Percentiles rank a stretch among this genome's conserved stretches.
Evolutionary conservation across 2,329 filamentous ascomycete genomes (phyloP).

Genomic region (Neoarthrinium moseri): DNA sequence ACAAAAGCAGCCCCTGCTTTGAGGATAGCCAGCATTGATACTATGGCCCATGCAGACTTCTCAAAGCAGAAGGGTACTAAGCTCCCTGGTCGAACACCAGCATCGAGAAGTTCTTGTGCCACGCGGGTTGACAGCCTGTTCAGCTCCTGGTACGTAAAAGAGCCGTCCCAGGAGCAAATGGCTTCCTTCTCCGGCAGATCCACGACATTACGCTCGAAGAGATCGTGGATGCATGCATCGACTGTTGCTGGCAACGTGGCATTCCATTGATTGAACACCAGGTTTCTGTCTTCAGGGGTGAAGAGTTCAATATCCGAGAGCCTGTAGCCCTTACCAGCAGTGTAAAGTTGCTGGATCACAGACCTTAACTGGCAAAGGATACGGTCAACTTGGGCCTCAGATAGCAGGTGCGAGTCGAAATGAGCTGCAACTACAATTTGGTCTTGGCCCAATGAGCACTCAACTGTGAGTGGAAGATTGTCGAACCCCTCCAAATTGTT

Average conservation of each 20-base stretch:
- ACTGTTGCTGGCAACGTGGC: neutral
- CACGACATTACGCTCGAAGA: neutral
- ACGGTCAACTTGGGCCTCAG: slow-evolving; percentile 6
- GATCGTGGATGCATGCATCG: slow-evolving; percentile 1
- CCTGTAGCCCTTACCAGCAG: neutral
- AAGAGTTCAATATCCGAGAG: slow-evolving; percentile 11
- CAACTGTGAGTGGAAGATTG: slow-evolving; percentile 3
- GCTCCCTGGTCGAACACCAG: slow-evolving; percentile 25
- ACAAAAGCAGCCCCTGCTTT: slow-evolving; percentile 32
- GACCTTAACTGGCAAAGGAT: slow-evolving; percentile 11
- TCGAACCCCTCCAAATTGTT: slow-evolving; percentile 1
- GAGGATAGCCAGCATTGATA: slow-evolving; percentile 32
- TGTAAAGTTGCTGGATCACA: slow-evolving; percentile 13
- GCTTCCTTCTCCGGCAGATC: slow-evolving; percentile 11
- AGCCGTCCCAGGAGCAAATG: slow-evolving; percentile 27
- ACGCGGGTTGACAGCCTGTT: slow-evolving; percentile 22
- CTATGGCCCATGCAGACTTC: slow-evolving; percentile 31
- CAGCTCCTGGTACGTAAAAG: slow-evolving; percentile 27
- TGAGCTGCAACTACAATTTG: neutral
- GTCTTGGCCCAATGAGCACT: slow-evolving; percentile 1
- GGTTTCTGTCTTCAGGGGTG: slow-evolving; percentile 8
- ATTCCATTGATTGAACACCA: slow-evolving; percentile 9
- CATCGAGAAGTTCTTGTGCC: slow-evolving; percentile 18
- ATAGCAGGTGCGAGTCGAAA: slow-evolving; percentile 3
- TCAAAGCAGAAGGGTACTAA: slow-evolving; percentile 33